Evolutionary conservation across 257 asterid species (phyloP), one percentile per base, ranked within the genome.

Genomic region (Nicotiana otophora): DNA sequence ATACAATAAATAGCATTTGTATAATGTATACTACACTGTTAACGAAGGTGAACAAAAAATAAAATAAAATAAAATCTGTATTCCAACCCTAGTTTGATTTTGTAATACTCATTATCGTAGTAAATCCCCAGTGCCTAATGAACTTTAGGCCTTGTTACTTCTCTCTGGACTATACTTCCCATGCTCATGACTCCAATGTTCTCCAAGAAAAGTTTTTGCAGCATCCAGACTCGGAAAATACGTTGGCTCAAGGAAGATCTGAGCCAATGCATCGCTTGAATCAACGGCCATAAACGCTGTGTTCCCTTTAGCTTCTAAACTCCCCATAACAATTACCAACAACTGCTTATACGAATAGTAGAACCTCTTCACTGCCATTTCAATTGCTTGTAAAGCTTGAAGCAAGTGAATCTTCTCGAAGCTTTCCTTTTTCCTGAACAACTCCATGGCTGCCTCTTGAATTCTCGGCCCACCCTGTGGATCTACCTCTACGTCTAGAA

Each of bases 181-280:
- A 4, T 82, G 55, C 9, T 86, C 92, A 70, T 81, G 92, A 82
- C 93, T 86, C 97, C 95, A 88, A 72, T 89, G 80, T 55, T 90
- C 95, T n/a, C 98, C 99, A 5, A 93, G 88, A 87, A 95, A 95
- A 58, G 97, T 93, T 91, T 95, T 95, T 2, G 99, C 99, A 0
- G 95, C 99, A 76, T 93, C 99, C 89, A 95, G 85, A 63, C 98
- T 93, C 75, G 99, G 99, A 83, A 90, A 95, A 87, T 92, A 95
- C 19, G 98, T 91, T 20, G 99, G 99, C 88, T 95, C 98, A 1
- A 90, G 86, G 83, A 90, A 90, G 5, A 93, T 91, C 58, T 91
- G 98, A 64, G 91, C 88, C 87, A 95, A 86, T 63, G 90, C 31
- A 82, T 91, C 97, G 30, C 87, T 91, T 2, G 93, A 74, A 31